Evolutionary conservation across 2,329 filamentous ascomycete species (phyloP), one percentile per base, ranked within the genome.

Genomic region (Madurella fahalii): DNA sequence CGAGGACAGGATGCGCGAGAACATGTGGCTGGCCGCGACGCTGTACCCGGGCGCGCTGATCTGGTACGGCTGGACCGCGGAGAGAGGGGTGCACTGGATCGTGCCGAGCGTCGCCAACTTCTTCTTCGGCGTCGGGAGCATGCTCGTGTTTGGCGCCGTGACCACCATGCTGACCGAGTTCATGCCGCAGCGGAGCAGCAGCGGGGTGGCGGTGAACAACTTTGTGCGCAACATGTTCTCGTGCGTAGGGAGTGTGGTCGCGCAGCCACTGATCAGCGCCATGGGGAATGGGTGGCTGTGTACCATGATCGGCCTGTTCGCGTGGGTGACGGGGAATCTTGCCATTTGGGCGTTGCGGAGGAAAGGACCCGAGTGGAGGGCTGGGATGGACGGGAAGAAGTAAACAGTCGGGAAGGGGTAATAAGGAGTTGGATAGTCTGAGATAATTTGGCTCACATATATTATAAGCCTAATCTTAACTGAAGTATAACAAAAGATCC

Each of bases 101-200:
- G 83, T 82, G 30, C 77, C 81, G 53, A 76, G 81, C 61, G 75
- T 87, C 40, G 83, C 84, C 20, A 84, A 85, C 41, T 87, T 90
- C 68, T 80, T 86, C 67, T 94, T 93, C 63, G 90, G 90, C 15
- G 63, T 88, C 3, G 85, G 86, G 2, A 86, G 81, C 32, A 94
- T 95, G 90, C 76, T 94, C 4, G 84, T 91, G 31, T 91, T 89
- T 71, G 80, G 82, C 47, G 79, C 83, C 62, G 77, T 82, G 0
- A 91, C 88, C 0, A 94, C 90, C 0, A 91, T 94, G 87, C 74
- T 94, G 61, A 93, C 89, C 0, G 89, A 94, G 66, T 91, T 93
- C 65, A 86, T 93, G 77, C 87, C 87, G 13, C 78, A 82, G 41
- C 78, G 80, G 58, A 86, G 85, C 47, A 87, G 84, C 4, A 81